Conservation (phyloP, 2,329 filamentous ascomycete genomes). For the Phyllosticta paracitricarpa region DNA sequence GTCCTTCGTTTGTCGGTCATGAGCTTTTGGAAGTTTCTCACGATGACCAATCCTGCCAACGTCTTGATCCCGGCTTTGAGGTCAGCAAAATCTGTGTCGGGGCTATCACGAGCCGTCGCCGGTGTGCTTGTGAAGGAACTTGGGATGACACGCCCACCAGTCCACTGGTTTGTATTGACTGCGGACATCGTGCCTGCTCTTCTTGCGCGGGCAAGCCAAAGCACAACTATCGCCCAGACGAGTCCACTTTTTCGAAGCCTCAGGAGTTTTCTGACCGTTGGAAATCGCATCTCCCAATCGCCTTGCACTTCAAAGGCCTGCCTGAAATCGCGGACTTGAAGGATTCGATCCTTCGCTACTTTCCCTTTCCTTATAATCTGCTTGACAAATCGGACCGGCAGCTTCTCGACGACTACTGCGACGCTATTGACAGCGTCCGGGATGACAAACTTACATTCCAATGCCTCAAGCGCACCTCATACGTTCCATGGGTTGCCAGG, state of each 20-base stretch:
- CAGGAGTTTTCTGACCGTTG: constrained; percentile 36
- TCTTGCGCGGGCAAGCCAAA: constrained; percentile 45
- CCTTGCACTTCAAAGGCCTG: constrained; percentile 16
- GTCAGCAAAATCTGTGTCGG: constrained; percentile 15
- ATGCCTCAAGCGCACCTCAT: not conserved
- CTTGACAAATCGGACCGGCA: not conserved
- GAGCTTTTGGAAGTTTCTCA: not conserved
- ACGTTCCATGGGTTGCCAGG: constrained; percentile 29
- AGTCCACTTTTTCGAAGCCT: constrained; percentile 20
- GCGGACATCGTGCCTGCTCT: constrained; percentile 45
- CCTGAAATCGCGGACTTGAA: not conserved
- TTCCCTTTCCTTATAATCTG: not conserved
- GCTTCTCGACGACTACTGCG: not conserved
- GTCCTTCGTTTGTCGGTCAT: not conserved
- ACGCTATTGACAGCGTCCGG: not conserved
- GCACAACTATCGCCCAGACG: constrained; percentile 32
- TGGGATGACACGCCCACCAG: constrained; percentile 25
- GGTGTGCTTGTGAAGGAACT: constrained; percentile 51
- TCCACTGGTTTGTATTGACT: constrained; percentile 42
- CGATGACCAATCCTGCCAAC: not conserved
- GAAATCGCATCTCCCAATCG: constrained; percentile 18
- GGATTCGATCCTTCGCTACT: not conserved
- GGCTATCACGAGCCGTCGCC: constrained; percentile 29
- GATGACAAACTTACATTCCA: not conserved
- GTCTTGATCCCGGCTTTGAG: not conserved